Base-by-base conservation (phyloP, 192 early-diverging fungal genomes). In the Bifiguratus adelaidae region DNA sequence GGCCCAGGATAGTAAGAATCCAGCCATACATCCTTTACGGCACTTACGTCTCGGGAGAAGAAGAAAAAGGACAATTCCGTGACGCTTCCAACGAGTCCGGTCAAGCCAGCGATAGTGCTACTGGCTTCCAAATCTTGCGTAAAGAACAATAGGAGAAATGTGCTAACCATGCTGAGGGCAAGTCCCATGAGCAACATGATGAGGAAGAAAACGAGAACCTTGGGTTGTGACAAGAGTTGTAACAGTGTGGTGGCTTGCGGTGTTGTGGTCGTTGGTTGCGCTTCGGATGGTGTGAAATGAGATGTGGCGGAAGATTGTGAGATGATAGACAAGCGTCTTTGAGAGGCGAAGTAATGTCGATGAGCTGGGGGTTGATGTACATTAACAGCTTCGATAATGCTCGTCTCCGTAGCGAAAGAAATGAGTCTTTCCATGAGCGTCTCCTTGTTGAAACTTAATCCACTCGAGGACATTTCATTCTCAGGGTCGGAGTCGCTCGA, bases 101-200 rank as follows among this genome's bases (percentile, higher is more conserved):
- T 69, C 43, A 69, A 46, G 1, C 67, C 67, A 21, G 60, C 50
- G 4, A 61, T 21, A 38, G 63, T 61, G 4, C 62, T 61, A 27
- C 51, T 65, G 11, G 67, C 67, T 47, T 60, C 38, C 28, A 69
- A 41, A 29, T 69, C 67, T 30, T 65, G 47, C 12, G 45, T 57
- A n/a, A 69, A 38, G 29, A 65, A 69, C 24, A 69, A 56, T 7
- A 69, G 61, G 6, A 69, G 44, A 23, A 69, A 69, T 30, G 57
- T 50, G 27, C 60, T 35, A 2, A 64, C 55, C 63, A 69, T 69
- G 28, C 59, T 56, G 11, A 69, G 42, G 7, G 67, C 53, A 12
- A 52, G 52, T 2, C 67, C 67, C 67, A 69, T 69, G n/a, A 69
- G 23, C 54, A 69, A 54, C 67, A 69, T 69, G 13, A 57, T 63